A percentile compares a stretch with the other conserved stretches of the same genome.
Conservation (phyloP, 1,139 yeast species). For the Nakaseomyces sp. region DNA sequence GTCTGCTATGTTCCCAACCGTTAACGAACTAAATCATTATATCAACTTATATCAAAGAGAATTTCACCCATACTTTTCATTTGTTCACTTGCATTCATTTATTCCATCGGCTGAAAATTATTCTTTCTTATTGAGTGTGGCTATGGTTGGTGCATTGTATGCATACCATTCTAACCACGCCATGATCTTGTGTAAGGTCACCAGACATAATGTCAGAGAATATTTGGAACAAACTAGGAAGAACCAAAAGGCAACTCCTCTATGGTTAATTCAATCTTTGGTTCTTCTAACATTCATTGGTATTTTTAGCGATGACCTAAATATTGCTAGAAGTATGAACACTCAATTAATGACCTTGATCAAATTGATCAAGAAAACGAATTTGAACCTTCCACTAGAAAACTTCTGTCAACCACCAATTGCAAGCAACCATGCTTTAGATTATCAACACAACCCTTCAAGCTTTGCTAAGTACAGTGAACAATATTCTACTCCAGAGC, state of each 20-base stretch:
- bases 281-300: slow-evolving; percentile 75
- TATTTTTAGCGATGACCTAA: slow-evolving; percentile 66
- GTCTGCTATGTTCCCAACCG: slow-evolving; percentile 57
- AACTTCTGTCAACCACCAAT: slow-evolving; percentile 52
- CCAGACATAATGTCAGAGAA: slow-evolving; percentile 69
- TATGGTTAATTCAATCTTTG: slow-evolving; percentile 83
- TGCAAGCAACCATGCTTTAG: slow-evolving; percentile 30
- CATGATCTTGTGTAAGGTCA: slow-evolving; percentile 63
- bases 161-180: slow-evolving; percentile 76
- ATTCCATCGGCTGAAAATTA: slow-evolving; percentile 53
- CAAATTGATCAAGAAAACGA: slow-evolving; percentile 68
- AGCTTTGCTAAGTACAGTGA: slow-evolving; percentile 31
- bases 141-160: slow-evolving; percentile 83
- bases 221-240: slow-evolving; percentile 56
- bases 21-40: slow-evolving; percentile 66
- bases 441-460: slow-evolving; percentile 29
- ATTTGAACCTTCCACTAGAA: slow-evolving; percentile 63
- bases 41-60: slow-evolving; percentile 62
- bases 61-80: slow-evolving; percentile 74
- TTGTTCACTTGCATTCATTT: slow-evolving; percentile 67
- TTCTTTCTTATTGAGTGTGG: slow-evolving; percentile 72
- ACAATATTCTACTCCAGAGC: slow-evolving; percentile 31
- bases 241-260: slow-evolving; percentile 59
- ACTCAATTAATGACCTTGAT: slow-evolving; percentile 72
- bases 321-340: slow-evolving; percentile 64